Percentiles rank a stretch among this genome's conserved stretches.
Evolutionary conservation across 495 filamentous ascomycete genomes (phyloP).

Genomic region (Daldinia concentrica): DNA sequence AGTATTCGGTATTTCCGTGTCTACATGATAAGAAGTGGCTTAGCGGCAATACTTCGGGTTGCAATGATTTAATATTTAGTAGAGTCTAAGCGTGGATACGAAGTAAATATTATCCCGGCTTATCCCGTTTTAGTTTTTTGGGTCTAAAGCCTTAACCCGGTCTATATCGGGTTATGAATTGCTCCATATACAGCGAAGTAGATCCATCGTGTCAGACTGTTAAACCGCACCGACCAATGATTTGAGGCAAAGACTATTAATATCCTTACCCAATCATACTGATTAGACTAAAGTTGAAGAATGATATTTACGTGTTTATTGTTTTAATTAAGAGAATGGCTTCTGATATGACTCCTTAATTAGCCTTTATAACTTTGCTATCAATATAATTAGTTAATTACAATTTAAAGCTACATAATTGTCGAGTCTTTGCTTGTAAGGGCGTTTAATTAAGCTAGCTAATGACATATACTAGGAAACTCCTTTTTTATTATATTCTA

Average conservation of each 20-base stretch:
- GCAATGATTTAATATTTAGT: not conserved
- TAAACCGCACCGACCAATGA: not conserved
- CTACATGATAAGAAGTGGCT: conserved; percentile 15
- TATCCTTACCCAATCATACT: not conserved
- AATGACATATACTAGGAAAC: no score
- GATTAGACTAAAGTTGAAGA: not conserved
- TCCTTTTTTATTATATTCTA: no score
- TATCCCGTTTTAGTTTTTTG: conserved; percentile 17
- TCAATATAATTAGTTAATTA: no score
- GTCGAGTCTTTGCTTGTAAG: no score
- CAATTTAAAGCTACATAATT: no score
- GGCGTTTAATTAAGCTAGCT: no score
- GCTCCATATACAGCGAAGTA: conserved; percentile 8
- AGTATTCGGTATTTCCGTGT: not conserved
- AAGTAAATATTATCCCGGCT: conserved; percentile 25
- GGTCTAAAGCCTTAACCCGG: conserved; percentile 6
- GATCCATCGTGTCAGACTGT: not conserved
- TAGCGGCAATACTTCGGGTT: conserved; percentile 29
- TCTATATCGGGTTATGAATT: conserved; percentile 15
- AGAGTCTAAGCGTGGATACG: not conserved
- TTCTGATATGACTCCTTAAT: no score
- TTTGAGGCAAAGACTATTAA: not conserved
- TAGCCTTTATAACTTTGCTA: no score
- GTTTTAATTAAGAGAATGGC: no score
- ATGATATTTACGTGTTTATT: not conserved